Conservation (phyloP, 352 stramenopile genomes). For the Phytophthora ramorum region DNA sequence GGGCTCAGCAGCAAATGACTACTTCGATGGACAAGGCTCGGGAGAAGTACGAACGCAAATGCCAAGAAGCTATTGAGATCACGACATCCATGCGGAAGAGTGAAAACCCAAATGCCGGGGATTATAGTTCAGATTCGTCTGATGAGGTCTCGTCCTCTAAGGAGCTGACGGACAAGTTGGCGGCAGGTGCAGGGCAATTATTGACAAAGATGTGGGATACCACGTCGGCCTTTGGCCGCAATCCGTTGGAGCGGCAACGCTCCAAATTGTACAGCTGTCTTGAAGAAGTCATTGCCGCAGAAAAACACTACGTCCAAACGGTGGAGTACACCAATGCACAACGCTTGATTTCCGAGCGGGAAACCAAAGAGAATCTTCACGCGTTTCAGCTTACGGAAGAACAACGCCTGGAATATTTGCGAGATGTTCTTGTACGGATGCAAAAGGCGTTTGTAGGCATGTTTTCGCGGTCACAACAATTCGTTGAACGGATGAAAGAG, state of each 20-base stretch:
- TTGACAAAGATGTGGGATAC: slow-evolving; percentile 88
- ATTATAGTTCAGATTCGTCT: slow-evolving; percentile 11
- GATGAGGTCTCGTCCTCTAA: slow-evolving; percentile 46
- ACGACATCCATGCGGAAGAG: slow-evolving; percentile 42
- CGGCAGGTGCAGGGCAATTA: slow-evolving; percentile 61
- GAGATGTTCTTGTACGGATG: slow-evolving; percentile 74
- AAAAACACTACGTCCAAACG: slow-evolving; percentile 73
- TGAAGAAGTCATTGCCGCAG: slow-evolving; percentile 71
- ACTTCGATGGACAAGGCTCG: slow-evolving; percentile 71
- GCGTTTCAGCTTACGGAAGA: slow-evolving; percentile 88
- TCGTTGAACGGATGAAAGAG: slow-evolving; percentile 61
- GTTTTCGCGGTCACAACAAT: slow-evolving; percentile 49
- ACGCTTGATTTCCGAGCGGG: slow-evolving; percentile 65
- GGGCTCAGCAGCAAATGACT: slow-evolving; percentile 64
- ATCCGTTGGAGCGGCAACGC: slow-evolving; percentile 67
- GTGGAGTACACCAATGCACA: slow-evolving; percentile 78
- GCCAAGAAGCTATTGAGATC: slow-evolving; percentile 68
- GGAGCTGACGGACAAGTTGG: slow-evolving; percentile 71
- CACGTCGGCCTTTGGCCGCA: slow-evolving; percentile 71
- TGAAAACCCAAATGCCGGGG: slow-evolving; percentile 20
- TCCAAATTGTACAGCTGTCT: slow-evolving; percentile 65
- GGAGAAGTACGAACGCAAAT: slow-evolving; percentile 84
- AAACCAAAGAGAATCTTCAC: slow-evolving; percentile 80
- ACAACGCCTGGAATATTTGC: slow-evolving; percentile 82
- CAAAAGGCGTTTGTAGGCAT: slow-evolving; percentile 63